Base-by-base conservation (phyloP, 2,329 filamentous ascomycete species). In the Escovopsis sp. region DNA sequence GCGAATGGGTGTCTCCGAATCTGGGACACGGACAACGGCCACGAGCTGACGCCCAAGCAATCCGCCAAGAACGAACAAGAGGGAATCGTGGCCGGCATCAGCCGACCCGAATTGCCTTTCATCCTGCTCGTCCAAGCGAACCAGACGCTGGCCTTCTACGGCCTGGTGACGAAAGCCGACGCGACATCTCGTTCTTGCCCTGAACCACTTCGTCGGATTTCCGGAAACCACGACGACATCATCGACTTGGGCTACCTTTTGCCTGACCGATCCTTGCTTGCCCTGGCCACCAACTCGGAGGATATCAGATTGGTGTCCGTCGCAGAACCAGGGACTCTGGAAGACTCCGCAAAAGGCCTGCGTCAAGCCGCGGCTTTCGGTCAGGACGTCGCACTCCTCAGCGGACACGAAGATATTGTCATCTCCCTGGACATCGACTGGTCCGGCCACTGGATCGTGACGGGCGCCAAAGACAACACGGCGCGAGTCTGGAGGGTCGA, bases 401-500 rank as follows among this genome's bases (percentile, higher is more conserved):
- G 85, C 55, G 91, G 91, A 1, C 91, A 98, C 52, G 80, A 88
- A 40, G 91, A 98, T 52, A 95, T 98, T 41, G 84, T 98, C 46
- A 94, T 98, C 52, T 88, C 87, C 45, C 68, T 98, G 35, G 88
- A 95, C 57, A 80, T 86, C 3, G 91, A 98, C 62, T 94, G 87
- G 86, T 96, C 91, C 9, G 93, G 93, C 1, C 80, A 91, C 59
- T 98, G 91, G 91, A 75, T 98, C 34, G 89, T 83, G 11, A 96
- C 91, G 1, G 91, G 89, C 42, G 85, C 91, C 19, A 98, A 98
- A 63, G 91, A 98, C 59, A 98, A 96, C 55, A 91, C 84, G 3
- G 91, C 89, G 15, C 80, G 84, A 49, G 65, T 98, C 33, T 98
- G 91, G 91, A 74, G 82, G 42, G 68, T 98, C 26, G 89, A 96